These are phyloP conservation scores for Hevea brasiliensis DNA, from an alignment of 345 rosid genomes.

Conservation along the genomic window DNA sequence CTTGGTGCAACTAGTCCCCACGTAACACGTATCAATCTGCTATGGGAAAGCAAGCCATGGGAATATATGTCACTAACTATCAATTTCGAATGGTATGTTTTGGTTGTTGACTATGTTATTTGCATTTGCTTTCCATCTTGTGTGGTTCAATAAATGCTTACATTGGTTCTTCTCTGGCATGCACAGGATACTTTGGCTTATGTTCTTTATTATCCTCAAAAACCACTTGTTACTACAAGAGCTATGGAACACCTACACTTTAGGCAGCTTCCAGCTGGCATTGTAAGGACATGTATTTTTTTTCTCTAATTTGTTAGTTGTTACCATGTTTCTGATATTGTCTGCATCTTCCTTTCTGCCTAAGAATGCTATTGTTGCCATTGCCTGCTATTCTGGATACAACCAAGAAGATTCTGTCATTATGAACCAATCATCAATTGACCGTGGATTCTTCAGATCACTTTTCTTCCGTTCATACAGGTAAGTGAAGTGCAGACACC, in stretches of 20 bases:
- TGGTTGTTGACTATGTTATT: neutral
- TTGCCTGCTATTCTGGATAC: constrained; percentile 96
- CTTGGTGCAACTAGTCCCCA: constrained; percentile 62
- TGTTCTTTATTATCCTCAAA: constrained; percentile 96
- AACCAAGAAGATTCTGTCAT: constrained; percentile 99
- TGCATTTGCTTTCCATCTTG: neutral
- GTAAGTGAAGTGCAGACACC: constrained; percentile 31
- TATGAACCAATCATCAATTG: constrained; percentile 96
- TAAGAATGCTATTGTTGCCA: constrained; percentile 96
- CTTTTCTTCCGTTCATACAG: constrained; percentile 93
- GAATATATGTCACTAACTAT: constrained; percentile 95
- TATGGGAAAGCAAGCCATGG: constrained; percentile 99
- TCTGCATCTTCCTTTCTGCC: constrained; percentile 15
- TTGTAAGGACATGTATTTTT: constrained; percentile 47
- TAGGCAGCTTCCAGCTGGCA: constrained; percentile 99
- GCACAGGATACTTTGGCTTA: constrained; percentile 91
- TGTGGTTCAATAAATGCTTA: neutral
- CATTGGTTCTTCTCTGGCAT: constrained; percentile 4
- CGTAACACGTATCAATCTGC: constrained; percentile 99
- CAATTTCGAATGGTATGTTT: constrained; percentile 85
- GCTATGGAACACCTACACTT: constrained; percentile 99
- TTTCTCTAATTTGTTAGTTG: neutral
- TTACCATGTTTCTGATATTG: constrained; percentile 6
- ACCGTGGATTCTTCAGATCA: constrained; percentile 95
- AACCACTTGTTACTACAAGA: constrained; percentile 95